Conservation (phyloP, 1,284 basidiomycete species). For the Polyporus tsugae region DNA sequence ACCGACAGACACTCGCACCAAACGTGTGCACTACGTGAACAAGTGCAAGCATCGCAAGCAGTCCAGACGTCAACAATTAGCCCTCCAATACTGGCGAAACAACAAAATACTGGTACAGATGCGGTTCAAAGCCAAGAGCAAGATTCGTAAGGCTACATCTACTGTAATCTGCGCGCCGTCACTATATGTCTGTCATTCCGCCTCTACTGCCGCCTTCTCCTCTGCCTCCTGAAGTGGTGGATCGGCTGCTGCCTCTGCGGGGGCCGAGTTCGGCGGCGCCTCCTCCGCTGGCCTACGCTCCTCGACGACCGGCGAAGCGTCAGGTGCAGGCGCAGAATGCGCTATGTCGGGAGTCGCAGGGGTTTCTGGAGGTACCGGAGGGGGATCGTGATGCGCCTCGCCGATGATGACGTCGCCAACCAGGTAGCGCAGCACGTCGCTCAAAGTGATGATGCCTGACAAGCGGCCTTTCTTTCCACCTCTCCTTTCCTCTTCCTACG, state of each 20-base stretch:
- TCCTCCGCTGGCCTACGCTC: slow-evolving; percentile 13
- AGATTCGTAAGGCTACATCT: slow-evolving; percentile 38
- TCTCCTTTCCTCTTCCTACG: slow-evolving; percentile 76
- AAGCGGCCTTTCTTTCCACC: slow-evolving; percentile 86
- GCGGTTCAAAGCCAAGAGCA: slow-evolving; percentile 33
- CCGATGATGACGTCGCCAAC: slow-evolving; percentile 71
- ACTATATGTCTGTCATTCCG: slow-evolving; percentile 15
- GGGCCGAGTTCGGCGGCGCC: not conserved
- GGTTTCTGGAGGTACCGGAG: not conserved
- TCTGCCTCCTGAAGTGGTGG: slow-evolving; percentile 19
- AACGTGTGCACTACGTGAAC: not conserved
- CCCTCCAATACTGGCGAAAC: slow-evolving; percentile 20
- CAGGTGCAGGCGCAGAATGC: slow-evolving; percentile 2
- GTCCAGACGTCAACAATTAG: slow-evolving; percentile 7
- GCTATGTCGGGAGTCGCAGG: not conserved
- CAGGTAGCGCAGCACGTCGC: slow-evolving; percentile 89
- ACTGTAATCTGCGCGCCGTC: slow-evolving; percentile 20
- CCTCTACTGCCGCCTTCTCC: slow-evolving; percentile 17
- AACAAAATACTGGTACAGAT: slow-evolving; percentile 34
- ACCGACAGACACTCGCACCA: not conserved
- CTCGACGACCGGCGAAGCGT: not conserved
- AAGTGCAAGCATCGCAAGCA: not conserved
- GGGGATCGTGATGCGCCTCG: slow-evolving; percentile 39
- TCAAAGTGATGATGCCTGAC: slow-evolving; percentile 90
- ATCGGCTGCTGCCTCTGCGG: slow-evolving; percentile 14